Evolutionary conservation across 1,284 basidiomycete species (phyloP), one percentile per base, ranked within the genome.

Genomic region (Singerocomus rubriflavus): DNA sequence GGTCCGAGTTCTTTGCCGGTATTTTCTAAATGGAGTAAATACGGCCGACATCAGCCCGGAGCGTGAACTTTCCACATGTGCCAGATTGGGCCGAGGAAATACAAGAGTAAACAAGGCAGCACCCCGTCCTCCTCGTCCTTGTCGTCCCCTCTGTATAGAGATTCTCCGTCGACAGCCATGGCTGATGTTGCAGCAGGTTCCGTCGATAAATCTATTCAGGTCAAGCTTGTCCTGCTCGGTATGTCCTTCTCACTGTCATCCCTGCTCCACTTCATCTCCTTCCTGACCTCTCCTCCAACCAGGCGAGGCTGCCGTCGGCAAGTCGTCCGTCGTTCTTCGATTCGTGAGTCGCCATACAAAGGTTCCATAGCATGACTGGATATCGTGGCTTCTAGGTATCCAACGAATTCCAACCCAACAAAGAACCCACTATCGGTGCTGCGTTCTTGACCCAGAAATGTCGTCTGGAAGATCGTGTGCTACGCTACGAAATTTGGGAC

Each of bases 301-400:
- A 96, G 93, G 96, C 61, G 97, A 99, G 78, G 94, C 96, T 54
- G 96, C 97, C 51, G 97, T 99, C 49, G 97, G 97, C 57, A 99
- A 99, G 78, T 98, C 95, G n/a, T 98, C 95, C 26, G 87, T 99
- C 52, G 97, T 99, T 35, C 83, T 99, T 55, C 88, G 97, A 70
- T 99, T 99, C 69, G 95, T 98, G 69, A 67, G 86, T 80, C 27
- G 16, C 39, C 21, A 12, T 37, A 50, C 14, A 50, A 14, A 35
- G 25, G 26, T 48, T 6, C 5, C 50, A 27, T 32, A 10, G 14
- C 40, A 6, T 27, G 12, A 5, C 43, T 29, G 31, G 13, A 39
- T 53, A 13, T 42, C 62, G 51, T 57, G n/a, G n/a, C 50, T 40
- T 49, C 14, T 55, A 91, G 89, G 88, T 91, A 50, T 87, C 88